Base-by-base conservation (phyloP, 192 early-diverging fungal species). In the Backusella mclennaniae region DNA sequence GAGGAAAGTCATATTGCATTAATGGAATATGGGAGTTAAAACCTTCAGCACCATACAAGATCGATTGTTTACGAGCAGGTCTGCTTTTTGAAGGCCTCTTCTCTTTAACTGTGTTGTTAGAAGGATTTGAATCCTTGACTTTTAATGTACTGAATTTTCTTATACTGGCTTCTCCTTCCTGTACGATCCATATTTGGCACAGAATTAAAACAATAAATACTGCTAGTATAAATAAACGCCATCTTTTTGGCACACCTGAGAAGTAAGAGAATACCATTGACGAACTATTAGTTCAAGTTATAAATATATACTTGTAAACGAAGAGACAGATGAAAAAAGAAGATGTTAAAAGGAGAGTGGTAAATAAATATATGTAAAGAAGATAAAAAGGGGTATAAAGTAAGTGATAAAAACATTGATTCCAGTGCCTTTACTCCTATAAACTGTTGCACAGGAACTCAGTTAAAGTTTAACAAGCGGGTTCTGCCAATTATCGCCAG, bases 1-100 rank as follows among this genome's bases (percentile, higher is more conserved):
- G 75, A 29, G 31, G 52, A 69, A 80, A 80, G 12, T 72, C 41
- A 33, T 67, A 66, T 46, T 80, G 79, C 8, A 80, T 44, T 44
- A 19, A 31, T 35, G 76, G 76, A 19, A 77, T 11, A 23, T 36
- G n/a, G 21, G 73, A 66, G n/a, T 31, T 33, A 35, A 74, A 74
- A 2, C 23, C 38, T 66, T 14, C 56, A 6, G 41, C 15, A 0
- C 73, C 73, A 6, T 31, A 35, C 36, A 66, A 26, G 15, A 66
- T 38, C 21, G 73, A 66, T 36, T 56, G 73, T 42, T 38, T 56
- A 35, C 29, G 38, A 46, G 46, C 15, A 31, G 70, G 70, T 9
- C 15, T 17, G 26, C 8, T 21, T 6, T 41, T 29, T 1, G 17
- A 2, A 35, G 23, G 11, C 11, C 3, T 42, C 14, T 7, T 26